Percentiles rank a stretch among this genome's conserved stretches.
phyloP scores from a whole-genome alignment of 495 filamentous ascomycete species.

The Bacidia gigantensis region DNA sequence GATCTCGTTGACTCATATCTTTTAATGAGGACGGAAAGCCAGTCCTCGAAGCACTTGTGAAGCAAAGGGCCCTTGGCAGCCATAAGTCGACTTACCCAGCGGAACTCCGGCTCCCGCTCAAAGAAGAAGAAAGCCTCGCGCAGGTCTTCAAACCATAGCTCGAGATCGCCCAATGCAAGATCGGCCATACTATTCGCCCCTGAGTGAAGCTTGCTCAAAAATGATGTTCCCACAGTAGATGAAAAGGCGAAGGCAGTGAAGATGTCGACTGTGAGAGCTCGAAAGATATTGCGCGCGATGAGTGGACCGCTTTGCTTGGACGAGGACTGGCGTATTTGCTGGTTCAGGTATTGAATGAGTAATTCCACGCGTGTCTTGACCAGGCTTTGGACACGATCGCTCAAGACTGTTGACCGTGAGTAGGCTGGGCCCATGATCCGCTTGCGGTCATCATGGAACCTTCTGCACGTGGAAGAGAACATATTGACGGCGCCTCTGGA shows the following conservation, averaged over 20 bases:
- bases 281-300: slow-evolving; percentile 9
- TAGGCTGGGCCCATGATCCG: slow-evolving; percentile 12
- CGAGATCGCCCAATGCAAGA: slow-evolving; percentile 7
- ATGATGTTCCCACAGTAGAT: slow-evolving; percentile 6
- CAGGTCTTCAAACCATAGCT: slow-evolving; percentile 12
- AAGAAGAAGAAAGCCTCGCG: slow-evolving; percentile 14
- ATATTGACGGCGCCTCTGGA: background rate
- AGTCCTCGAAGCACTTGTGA: slow-evolving; percentile 6
- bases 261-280: slow-evolving; percentile 9
- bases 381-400: slow-evolving; percentile 5
- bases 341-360: background rate
- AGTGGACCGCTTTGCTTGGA: background rate
- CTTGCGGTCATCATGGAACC: background rate
- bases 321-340: background rate
- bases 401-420: slow-evolving; percentile 5
- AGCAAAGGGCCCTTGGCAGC: background rate
- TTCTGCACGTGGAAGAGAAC: background rate
- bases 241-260: slow-evolving; percentile 17
- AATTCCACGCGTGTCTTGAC: slow-evolving; percentile 5
- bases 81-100: slow-evolving; percentile 1
- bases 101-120: slow-evolving; percentile 12
- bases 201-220: slow-evolving; percentile 1
- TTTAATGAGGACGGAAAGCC: slow-evolving; percentile 3
- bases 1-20: background rate
- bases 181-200: slow-evolving; percentile 11